Base-by-base conservation (phyloP, 441 rosid genomes). In the Macaranga tanarius region DNA sequence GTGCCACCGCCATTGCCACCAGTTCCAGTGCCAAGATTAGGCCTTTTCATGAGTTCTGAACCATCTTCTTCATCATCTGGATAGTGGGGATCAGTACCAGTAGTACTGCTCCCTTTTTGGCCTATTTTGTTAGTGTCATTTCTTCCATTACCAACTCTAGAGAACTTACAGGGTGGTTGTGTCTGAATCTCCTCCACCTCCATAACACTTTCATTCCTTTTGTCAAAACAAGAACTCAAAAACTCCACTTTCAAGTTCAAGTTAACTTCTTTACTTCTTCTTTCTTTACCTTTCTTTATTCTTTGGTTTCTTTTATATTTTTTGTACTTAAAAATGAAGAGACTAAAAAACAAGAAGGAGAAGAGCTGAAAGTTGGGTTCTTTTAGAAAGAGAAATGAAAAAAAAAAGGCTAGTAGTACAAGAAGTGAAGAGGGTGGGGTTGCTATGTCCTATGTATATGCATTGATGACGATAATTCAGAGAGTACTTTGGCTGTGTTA, bases 151-250 rank as follows among this genome's bases (percentile, higher is more conserved):
- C 84, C 82, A 63, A 84, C 69, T 75, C 86, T 86, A 61, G 91
- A 72, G 86, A 88, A 86, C 90, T 86, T 90, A 54, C 80, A 74
- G 11, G 84, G 87, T 62, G 84, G 87, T 62, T 82, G 89, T 71
- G 78, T 75, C 84, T 84, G 87, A 80, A 83, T 88, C 79, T 89
- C 92, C 73, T 88, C 97, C 78, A 82, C 84, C 86, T 89, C 97
- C 99, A 92, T 94, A 63, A 76, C 90, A 88, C 81, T 85, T 89
- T 92, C 99, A 92, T 94, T 79, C 87, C 99, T 85, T 80, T 55
- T 71, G 62, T 40, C 63, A 79, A 76, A 71, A 64, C 59, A 68
- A 73, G 23, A 50, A 23, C 25, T 58, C 48, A 58, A 69, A 65
- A 70, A 42, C 78, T 74, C 75, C 70, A 10, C 76, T 26, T 51